Evolutionary conservation across 1,139 yeast species (phyloP), one percentile per base, ranked within the genome.

Genomic region (Saccharomyces hybrid): DNA sequence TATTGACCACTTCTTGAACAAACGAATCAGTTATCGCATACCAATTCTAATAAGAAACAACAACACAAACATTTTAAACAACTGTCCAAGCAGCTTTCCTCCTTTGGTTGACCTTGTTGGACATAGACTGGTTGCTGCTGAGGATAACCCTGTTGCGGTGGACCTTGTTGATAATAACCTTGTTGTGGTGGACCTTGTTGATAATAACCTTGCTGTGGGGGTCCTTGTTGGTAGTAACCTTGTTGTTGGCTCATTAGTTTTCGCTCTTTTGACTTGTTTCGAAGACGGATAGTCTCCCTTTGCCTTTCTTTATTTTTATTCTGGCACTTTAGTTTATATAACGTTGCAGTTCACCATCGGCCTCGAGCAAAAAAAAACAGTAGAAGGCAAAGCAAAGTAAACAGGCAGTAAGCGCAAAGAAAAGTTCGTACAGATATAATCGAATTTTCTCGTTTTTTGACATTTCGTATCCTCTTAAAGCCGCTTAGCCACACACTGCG

Each of bases 111-210:
- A 27, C 69, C 71, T 55, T 73, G 77, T 62, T 74, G 78, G 5
- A 72, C 70, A 55, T 73, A 72, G 4, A 73, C 65, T 3, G 75
- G 76, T 58, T 74, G 77, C 38, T 65, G 74, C 23, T 74, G 78
- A 7, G 72, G 70, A 55, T 73, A 72, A 3, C 73, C 65, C 3
- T 75, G 76, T 59, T 74, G 77, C 41, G 65, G 73, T 50, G 66
- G 72, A 50, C 59, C 68, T 50, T 70, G 71, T 52, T 69, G 69
- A 56, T 70, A 68, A 54, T 57, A 59, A 20, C 62, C 64, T 23
- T 60, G 68, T 59, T 73, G 77, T 41, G 65, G 73, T 49, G 66
- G 72, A 50, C 59, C 68, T 50, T 70, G 71, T 51, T 69, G 69
- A 56, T 70, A 69, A 57, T 59, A 61, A 20, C 63, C 66, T 31